phyloP scores from a whole-genome alignment of 2,329 filamentous ascomycete genomes.

The Penicillium paneum region DNA sequence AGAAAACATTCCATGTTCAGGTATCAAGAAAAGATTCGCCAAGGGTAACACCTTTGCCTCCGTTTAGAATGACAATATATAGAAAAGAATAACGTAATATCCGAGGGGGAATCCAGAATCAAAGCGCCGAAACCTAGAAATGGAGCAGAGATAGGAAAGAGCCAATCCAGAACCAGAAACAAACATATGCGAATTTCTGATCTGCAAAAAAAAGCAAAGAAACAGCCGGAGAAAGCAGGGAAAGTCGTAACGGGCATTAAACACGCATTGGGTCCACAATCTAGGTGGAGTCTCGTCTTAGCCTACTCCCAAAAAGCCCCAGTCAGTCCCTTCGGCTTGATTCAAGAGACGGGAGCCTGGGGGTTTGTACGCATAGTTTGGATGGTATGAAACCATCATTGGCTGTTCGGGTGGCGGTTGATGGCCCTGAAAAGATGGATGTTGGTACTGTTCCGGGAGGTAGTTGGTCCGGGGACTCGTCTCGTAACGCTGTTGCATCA shows the following conservation, averaged over 20 bases:
- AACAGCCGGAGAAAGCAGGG: conserved; percentile 8
- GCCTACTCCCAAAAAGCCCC: conserved; percentile 39
- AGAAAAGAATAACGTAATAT: conserved; percentile 3
- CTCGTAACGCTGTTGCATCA: conserved; percentile 35
- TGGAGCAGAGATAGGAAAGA: not conserved
- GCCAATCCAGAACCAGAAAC: conserved; percentile 7
- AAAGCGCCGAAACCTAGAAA: conserved; percentile 9
- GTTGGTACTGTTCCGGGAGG: conserved; percentile 32
- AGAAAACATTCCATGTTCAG: conserved; percentile 12
- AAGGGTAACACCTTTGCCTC: conserved; percentile 18
- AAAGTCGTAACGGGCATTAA: conserved; percentile 27
- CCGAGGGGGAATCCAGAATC: conserved; percentile 15
- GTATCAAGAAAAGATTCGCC: conserved; percentile 18
- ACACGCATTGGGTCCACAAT: conserved; percentile 13
- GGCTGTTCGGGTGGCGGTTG: conserved; percentile 31
- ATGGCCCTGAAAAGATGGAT: conserved; percentile 26
- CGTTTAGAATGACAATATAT: conserved; percentile 17
- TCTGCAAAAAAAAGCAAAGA: not conserved
- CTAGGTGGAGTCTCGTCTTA: conserved; percentile 25
- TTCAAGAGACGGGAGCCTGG: conserved; percentile 32
- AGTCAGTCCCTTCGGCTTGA: conserved; percentile 41
- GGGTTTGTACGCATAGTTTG: conserved; percentile 35
- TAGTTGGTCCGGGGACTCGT: conserved; percentile 30
- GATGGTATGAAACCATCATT: conserved; percentile 34
- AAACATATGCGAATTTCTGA: conserved; percentile 10